Evolutionary conservation across 257 asterid genomes (phyloP).

Genomic region (Euphrasia confusa): DNA sequence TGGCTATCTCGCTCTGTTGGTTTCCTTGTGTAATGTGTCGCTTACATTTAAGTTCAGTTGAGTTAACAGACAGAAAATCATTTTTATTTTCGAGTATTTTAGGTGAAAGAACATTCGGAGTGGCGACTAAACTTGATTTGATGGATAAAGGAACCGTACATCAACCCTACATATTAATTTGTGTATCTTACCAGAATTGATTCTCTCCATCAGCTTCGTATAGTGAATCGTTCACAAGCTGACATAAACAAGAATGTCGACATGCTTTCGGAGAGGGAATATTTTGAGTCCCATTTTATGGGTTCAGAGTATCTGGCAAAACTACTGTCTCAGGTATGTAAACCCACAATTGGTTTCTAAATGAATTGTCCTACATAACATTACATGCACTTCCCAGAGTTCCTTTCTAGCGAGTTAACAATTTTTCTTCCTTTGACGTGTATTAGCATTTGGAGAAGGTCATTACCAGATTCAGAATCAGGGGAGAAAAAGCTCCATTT

Average conservation of each 20-base stretch:
- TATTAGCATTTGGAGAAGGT: slow-evolving; percentile 87
- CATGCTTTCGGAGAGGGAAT: slow-evolving; percentile 78
- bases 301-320: slow-evolving; percentile 94
- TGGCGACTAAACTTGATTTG: slow-evolving; percentile 88
- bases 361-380: background rate
- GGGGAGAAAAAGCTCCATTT: too few relatives aligned
- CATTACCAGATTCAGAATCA: slow-evolving; percentile 25
- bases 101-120: slow-evolving; percentile 99
- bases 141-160: slow-evolving; percentile 99
- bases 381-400: slow-evolving; percentile 15
- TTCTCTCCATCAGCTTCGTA: slow-evolving; percentile 17
- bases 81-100: slow-evolving; percentile 10
- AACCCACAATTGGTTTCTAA: slow-evolving; percentile 18
- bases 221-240: slow-evolving; percentile 96
- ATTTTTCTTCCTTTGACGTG: slow-evolving; percentile 25
- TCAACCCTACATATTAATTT: slow-evolving; percentile 18
- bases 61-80: slow-evolving; percentile 6
- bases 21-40: background rate
- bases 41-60: slow-evolving; percentile 11
- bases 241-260: slow-evolving; percentile 87
- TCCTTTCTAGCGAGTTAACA: slow-evolving; percentile 11
- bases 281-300: slow-evolving; percentile 88
- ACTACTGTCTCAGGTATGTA: slow-evolving; percentile 65
- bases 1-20: slow-evolving; percentile 64
- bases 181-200: slow-evolving; percentile 18